These are phyloP conservation scores for Malbranchea zuffiana DNA, from an alignment of 2,329 filamentous ascomycete genomes.

Conservation along the genomic window DNA sequence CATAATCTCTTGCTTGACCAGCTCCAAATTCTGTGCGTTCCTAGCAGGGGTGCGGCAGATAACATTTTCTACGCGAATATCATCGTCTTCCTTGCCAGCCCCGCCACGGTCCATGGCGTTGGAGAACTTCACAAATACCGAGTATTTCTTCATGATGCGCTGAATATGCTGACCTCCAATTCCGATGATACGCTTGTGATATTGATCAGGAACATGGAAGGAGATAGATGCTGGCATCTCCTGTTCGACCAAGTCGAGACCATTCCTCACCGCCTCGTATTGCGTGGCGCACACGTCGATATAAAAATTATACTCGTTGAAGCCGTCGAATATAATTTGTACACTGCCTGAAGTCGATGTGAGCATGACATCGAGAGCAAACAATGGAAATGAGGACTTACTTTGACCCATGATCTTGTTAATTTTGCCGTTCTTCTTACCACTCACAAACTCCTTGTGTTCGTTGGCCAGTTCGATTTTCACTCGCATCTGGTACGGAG, in stretches of 20 bases:
- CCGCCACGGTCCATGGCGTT: constrained; percentile 97
- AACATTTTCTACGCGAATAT: constrained; percentile 97
- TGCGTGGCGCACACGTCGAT: constrained; percentile 90
- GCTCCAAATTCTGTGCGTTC: constrained; percentile 90
- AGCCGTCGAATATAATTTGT: constrained; percentile 97
- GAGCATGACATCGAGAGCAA: constrained; percentile 10
- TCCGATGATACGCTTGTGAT: constrained; percentile 98
- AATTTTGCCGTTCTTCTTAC: constrained; percentile 99
- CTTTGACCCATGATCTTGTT: constrained; percentile 99
- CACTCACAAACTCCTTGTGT: constrained; percentile 98
- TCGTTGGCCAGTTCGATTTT: constrained; percentile 99
- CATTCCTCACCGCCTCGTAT: constrained; percentile 90
- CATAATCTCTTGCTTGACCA: constrained; percentile 97
- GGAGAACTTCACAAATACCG: constrained; percentile 98
- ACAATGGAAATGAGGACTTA: constrained; percentile 27
- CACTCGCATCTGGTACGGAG: constrained; percentile 85
- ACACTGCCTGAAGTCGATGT: constrained; percentile 56
- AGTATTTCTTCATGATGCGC: constrained; percentile 99
- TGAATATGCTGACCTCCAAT: constrained; percentile 98
- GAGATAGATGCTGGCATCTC: constrained; percentile 99
- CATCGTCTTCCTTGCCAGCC: constrained; percentile 89
- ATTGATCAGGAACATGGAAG: constrained; percentile 97
- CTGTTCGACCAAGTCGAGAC: constrained; percentile 85
- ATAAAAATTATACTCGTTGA: constrained; percentile 99
- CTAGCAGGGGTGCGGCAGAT: constrained; percentile 95